Evolutionary conservation across 768 basidiomycete species (phyloP), one percentile per base, ranked within the genome.

Genomic region (Tricholoma sp.): DNA sequence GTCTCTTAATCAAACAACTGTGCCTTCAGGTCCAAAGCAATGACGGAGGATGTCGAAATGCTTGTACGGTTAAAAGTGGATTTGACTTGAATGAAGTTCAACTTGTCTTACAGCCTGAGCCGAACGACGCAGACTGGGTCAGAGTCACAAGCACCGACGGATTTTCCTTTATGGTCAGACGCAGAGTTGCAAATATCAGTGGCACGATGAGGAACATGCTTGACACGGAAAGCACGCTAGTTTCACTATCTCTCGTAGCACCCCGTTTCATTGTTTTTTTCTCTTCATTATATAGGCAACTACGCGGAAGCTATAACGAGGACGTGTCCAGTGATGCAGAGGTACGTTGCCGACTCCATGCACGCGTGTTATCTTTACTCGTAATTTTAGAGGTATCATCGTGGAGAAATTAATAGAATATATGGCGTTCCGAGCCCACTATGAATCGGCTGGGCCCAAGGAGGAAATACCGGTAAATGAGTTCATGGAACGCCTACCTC

Each of bases 361-460:
- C 29, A 37, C 24, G 55, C 48, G 49, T n/a, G 57, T 29, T 48
- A 50, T 10, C 15, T 9, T 4, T 29, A 24, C 20, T 17, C 59
- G 85, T 18, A 3, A 36, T 36, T 17, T 10, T 12, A 53, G 84
- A 31, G 84, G 78, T 8, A 80, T 88, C 24, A 85, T 96, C 34
- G 82, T 91, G 1, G 91, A 94, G 71, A 94, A 92, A 66, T 76
- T 96, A 52, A 79, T 92, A 41, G 94, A 98, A 70, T 97, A 93
- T 66, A 89, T 96, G 74, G 75, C 82, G 32, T 94, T 89, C 77
- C 94, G 89, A 72, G 75, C 84, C 1, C 79, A 92, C 58, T 93
- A 91, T 66, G 84, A 87, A 58, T 79, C 80, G n/a, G 76, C 74
- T 1, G 82, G 80, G 0, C 73, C 82, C 6, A 91, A 86, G 60